phyloP scores from a whole-genome alignment of 352 stramenopile genomes.

The Phytophthora pseudosyringae region DNA sequence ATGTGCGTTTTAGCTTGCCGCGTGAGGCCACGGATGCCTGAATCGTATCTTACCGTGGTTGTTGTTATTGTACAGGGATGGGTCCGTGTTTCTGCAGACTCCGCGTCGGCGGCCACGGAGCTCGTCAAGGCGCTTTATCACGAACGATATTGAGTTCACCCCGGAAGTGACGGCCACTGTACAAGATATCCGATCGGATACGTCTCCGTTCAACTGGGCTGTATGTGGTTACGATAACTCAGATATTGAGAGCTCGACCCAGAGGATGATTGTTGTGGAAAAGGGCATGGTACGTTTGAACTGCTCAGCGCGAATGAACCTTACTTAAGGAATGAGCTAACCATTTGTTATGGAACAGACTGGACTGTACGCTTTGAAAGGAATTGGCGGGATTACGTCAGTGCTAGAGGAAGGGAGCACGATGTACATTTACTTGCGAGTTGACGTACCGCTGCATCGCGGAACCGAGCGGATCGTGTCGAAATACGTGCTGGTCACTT shows the following conservation, averaged over 20 bases:
- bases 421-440: constrained; percentile 92
- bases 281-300: constrained; percentile 80
- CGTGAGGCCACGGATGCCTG: not conserved
- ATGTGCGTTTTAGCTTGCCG: constrained; percentile 45
- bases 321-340: not conserved
- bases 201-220: constrained; percentile 85
- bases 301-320: not conserved
- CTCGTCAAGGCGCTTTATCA: constrained; percentile 74
- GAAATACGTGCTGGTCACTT: constrained; percentile 90
- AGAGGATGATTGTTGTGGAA: constrained; percentile 81
- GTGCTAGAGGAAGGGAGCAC: constrained; percentile 76
- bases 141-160: constrained; percentile 86
- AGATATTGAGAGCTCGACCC: constrained; percentile 63
- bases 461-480: constrained; percentile 85
- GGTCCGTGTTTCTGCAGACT: constrained; percentile 66
- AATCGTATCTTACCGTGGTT: not conserved
- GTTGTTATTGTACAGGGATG: constrained; percentile 49
- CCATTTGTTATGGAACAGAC: constrained; percentile 44
- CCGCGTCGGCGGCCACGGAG: constrained; percentile 67
- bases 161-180: constrained; percentile 71
- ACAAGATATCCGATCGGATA: constrained; percentile 83
- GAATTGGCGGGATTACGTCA: constrained; percentile 79
- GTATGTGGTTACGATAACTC: constrained; percentile 81
- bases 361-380: constrained; percentile 83
- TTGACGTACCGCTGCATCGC: constrained; percentile 84